Evolutionary conservation across 140 eudicot genomes (phyloP), one percentile per base, ranked within the genome.

Genomic region (Stevia rebaudiana): DNA sequence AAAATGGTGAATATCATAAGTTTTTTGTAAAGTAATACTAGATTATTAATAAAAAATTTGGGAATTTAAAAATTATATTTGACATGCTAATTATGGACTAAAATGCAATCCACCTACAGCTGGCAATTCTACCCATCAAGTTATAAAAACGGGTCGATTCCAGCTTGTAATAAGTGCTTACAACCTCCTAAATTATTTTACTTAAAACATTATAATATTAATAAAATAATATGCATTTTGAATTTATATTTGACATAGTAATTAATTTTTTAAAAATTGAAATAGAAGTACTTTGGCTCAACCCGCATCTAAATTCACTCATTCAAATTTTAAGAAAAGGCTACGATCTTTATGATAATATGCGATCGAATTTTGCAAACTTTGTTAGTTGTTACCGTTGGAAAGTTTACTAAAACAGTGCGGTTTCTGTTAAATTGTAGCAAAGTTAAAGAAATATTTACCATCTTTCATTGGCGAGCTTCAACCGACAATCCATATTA

Each of bases 381-480:
- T n/a, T n/a, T n/a, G n/a, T 52, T 52, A 35, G 36, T 17, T 35
- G 9, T 37, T 56, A 51, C 51, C 7, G 23, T 21, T 66, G 19
- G 0, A 66, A 35, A 10, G 18, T 11, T 19, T 33, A 33, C 19
- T 31, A 49, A 13, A 21, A 66, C 47, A 11, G 21, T 17, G 42
- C 43, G 33, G 61, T 17, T 63, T 63, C 25, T 15, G 35, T 75
- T 54, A 47, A 47, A 63, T 1, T 16, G 21, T 40, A 18, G 42
- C 3, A 19, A 9, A 19, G 31, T 30, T 4, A 48, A 28, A 55
- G 9, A 57, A 30, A 11, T 12, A 56, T 43, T 80, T 70, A 94
- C 99, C 99, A 94, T 85, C 97, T 73, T 68, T 94, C 99, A 74
- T 82, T 78, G 7, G 97, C 99, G 50, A 94, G 90, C 78, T 89